A percentile compares a stretch with the other conserved stretches of the same genome.
phyloP scores from a whole-genome alignment of 345 rosid genomes.

The Lumnitzera racemosa region DNA sequence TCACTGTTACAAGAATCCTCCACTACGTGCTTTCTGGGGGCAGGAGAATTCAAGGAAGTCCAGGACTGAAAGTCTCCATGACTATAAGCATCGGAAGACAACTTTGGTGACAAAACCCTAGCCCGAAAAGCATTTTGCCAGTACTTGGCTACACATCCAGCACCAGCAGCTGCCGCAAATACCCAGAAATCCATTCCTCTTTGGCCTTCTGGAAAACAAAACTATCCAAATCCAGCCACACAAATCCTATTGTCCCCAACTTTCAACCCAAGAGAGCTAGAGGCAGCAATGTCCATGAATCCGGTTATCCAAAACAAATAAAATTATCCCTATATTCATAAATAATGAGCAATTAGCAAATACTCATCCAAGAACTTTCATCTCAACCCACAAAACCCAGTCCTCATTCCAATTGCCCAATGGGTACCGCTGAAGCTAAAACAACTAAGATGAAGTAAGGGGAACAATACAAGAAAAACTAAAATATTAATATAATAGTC shows the following conservation, averaged over 20 bases:
- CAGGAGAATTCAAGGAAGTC: conserved; percentile 13
- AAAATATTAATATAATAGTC: too few species aligned
- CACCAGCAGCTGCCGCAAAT: conserved; percentile 73
- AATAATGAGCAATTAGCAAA: not conserved
- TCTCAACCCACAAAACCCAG: too few species aligned
- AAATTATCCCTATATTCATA: not conserved
- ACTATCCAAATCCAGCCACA: conserved; percentile 21
- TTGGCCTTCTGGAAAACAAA: conserved; percentile 2
- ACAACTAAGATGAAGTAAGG: too few species aligned
- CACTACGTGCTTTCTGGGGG: conserved; percentile 19
- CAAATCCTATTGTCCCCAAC: conserved; percentile 10
- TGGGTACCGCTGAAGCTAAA: too few species aligned
- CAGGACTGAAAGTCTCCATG: conserved; percentile 24
- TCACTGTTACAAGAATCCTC: conserved; percentile 21
- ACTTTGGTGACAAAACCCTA: conserved; percentile 20
- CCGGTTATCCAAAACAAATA: not conserved
- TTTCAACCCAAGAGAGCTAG: conserved; percentile 13
- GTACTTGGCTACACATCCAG: conserved; percentile 54
- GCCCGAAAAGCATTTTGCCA: conserved; percentile 34
- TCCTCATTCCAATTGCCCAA: too few species aligned
- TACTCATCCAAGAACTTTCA: too few species aligned
- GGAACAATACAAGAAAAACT: too few species aligned
- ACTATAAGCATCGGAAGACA: conserved; percentile 22
- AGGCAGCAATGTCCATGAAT: conserved; percentile 17
- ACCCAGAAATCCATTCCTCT: conserved; percentile 65